Conservation (phyloP, 78 protist genomes). For the Dictyostelium capitatum region DNA sequence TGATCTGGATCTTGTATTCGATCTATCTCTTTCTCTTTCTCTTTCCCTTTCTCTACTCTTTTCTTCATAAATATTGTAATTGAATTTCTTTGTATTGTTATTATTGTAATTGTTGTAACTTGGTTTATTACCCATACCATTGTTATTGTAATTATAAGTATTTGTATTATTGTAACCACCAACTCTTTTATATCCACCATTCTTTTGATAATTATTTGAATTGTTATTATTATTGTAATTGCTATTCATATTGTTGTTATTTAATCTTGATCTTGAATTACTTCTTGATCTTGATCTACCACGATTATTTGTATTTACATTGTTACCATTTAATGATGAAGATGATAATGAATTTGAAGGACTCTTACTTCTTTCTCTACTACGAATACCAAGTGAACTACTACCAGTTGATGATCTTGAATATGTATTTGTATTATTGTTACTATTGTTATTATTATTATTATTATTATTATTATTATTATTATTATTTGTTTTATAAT, state of each 20-base stretch:
- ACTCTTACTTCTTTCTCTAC: conserved; percentile 25
- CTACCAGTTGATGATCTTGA: neutral
- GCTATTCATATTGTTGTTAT: neutral
- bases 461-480: neutral
- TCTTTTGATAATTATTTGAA: neutral
- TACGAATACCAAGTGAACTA: neutral
- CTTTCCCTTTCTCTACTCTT: too few relatives aligned
- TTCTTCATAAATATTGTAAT: neutral
- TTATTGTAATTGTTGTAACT: neutral
- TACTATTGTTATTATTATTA: neutral
- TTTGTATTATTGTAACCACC: neutral
- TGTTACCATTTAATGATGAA: too few relatives aligned
- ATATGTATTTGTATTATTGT: neutral
- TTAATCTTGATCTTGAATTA: conserved; percentile 5
- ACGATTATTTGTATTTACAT: neutral
- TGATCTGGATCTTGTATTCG: conserved; percentile 38
- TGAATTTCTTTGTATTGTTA: neutral
- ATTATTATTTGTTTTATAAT: neutral
- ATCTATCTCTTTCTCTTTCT: neutral
- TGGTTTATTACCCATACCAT: neutral
- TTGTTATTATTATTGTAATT: neutral
- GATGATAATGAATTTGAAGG: neutral
- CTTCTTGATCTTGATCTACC: conserved; percentile 28
- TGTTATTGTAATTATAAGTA: neutral
- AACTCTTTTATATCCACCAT: neutral